Base-by-base conservation (phyloP, 2,329 filamentous ascomycete genomes). In the Emergomyces pasteurianus region DNA sequence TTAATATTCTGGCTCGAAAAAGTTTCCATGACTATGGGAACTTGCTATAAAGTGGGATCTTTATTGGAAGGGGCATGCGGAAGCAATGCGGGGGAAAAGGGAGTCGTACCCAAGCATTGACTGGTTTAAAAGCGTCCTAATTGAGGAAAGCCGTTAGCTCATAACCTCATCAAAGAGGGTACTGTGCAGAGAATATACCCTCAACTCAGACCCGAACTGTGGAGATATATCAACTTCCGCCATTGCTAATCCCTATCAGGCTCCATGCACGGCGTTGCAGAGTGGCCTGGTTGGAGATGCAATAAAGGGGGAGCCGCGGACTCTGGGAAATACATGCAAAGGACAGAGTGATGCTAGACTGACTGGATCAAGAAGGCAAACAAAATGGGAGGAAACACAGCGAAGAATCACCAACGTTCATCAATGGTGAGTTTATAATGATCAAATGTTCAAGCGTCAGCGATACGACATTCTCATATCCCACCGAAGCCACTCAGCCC, bases 41-140 rank as follows among this genome's bases (percentile, higher is more conserved):
- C 52, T 21, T 36, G 56, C 56, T 61, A 58, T 60, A 58, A 60
- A 56, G 61, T 62, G 40, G 56, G 55, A 34, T 62, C 61, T 49
- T 12, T 12, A 58, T 60, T 47, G 59, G 59, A 59, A 43, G 49
- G 40, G 61, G 60, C 62, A 50, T 61, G 58, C 18, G 47, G 8
- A 34, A n/a, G 63, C 43, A 62, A 62, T 62, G 63, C 60, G 64
- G 67, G 64, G 67, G 64, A 59, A 61, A 38, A 38, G 40, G 50
- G 56, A 57, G 59, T 69, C 77, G 66, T 80, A 86, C 84, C 94
- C 94, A 99, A 69, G 83, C 85, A 77, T 92, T 96, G 73, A 95
- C 91, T 21, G 90, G 85, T 77, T 95, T 96, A 82, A 96, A 99
- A 72, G 89, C 90, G 85, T 99, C 94, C 90, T 96, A 71, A 62